Evolutionary conservation across 208 protist species (phyloP).

Genomic region (Herpetomonas samuelpessoai): DNA sequence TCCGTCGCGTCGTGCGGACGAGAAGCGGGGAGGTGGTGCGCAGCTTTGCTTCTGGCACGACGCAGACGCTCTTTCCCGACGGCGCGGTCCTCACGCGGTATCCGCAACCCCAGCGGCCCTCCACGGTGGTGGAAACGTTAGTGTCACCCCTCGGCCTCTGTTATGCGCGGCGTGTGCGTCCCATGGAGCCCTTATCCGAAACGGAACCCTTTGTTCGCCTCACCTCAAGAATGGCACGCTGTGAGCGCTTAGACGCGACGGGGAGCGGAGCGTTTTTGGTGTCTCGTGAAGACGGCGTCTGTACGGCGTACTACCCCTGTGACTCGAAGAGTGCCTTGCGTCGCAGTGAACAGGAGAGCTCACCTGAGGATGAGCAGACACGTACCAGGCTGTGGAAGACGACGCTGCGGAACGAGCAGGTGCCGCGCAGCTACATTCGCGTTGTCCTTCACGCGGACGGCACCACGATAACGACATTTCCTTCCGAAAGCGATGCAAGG

Average conservation of each 20-base stretch:
- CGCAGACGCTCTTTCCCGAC: slow-evolving; percentile 64
- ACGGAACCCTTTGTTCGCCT: slow-evolving; percentile 16
- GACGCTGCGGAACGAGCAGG: background rate
- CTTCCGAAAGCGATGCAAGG: background rate
- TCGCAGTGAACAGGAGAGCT: background rate
- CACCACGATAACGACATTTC: slow-evolving; percentile 58
- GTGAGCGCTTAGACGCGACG: slow-evolving; percentile 37
- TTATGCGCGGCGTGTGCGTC: slow-evolving; percentile 30
- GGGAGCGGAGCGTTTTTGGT: slow-evolving; percentile 47
- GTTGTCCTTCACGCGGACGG: slow-evolving; percentile 58
- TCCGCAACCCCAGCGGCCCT: slow-evolving; percentile 7
- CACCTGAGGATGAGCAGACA: background rate
- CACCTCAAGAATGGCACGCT: background rate
- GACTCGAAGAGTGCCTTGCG: background rate
- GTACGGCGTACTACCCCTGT: slow-evolving; percentile 38
- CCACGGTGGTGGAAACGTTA: slow-evolving; percentile 33
- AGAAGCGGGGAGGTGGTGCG: slow-evolving; percentile 51
- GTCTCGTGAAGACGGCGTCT: slow-evolving; percentile 65
- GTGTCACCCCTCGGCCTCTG: slow-evolving; percentile 35
- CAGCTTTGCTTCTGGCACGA: slow-evolving; percentile 59
- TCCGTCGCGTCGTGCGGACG: slow-evolving; percentile 43
- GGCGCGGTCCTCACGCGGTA: slow-evolving; percentile 59
- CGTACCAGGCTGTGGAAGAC: background rate
- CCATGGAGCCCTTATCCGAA: too few species aligned
- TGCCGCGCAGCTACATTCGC: slow-evolving; percentile 15